These are phyloP conservation scores for Arxiozyma heterogenica DNA, from an alignment of 1,139 yeast species.

Conservation along the genomic window DNA sequence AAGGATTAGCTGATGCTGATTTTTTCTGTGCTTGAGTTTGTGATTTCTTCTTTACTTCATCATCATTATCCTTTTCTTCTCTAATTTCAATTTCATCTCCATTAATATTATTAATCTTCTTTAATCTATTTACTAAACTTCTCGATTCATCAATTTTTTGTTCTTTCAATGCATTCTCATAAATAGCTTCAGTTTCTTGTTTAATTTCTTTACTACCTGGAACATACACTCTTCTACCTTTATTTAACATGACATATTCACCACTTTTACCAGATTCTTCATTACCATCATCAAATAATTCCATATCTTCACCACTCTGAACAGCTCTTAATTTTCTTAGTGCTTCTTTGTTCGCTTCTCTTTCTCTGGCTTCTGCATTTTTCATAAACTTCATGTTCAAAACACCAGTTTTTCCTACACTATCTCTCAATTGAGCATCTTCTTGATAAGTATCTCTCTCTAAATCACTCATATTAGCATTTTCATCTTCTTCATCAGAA, in stretches of 20 bases:
- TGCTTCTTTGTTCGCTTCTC: conserved; percentile 45
- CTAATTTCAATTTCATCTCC: conserved; percentile 6
- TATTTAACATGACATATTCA: conserved; percentile 48
- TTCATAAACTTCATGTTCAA: conserved; percentile 92
- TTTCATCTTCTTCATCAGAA: conserved; percentile 32
- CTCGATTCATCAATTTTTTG: conserved; percentile 47
- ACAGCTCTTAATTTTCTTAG: conserved; percentile 43
- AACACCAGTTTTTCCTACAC: conserved; percentile 70
- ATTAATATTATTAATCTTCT: conserved; percentile 5
- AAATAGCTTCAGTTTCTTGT: conserved; percentile 36
- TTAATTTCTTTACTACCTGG: conserved; percentile 51
- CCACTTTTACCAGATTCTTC: conserved; percentile 28
- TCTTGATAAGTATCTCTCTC: conserved; percentile 34
- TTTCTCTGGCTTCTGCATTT: conserved; percentile 65
- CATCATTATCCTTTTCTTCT: conserved; percentile 4
- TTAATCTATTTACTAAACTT: conserved; percentile 37
- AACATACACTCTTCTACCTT: conserved; percentile 76
- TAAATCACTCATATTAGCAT: conserved; percentile 47
- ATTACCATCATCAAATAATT: conserved; percentile 33
- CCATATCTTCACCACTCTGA: conserved; percentile 38
- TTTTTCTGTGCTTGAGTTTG: not conserved
- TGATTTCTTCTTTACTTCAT: conserved; percentile 6
- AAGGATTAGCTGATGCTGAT: conserved; percentile 49
- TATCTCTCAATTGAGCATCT: conserved; percentile 33
- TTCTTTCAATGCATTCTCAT: conserved; percentile 39